Conservation (phyloP, 179 eudicot species). For the Silene vulgaris region DNA sequence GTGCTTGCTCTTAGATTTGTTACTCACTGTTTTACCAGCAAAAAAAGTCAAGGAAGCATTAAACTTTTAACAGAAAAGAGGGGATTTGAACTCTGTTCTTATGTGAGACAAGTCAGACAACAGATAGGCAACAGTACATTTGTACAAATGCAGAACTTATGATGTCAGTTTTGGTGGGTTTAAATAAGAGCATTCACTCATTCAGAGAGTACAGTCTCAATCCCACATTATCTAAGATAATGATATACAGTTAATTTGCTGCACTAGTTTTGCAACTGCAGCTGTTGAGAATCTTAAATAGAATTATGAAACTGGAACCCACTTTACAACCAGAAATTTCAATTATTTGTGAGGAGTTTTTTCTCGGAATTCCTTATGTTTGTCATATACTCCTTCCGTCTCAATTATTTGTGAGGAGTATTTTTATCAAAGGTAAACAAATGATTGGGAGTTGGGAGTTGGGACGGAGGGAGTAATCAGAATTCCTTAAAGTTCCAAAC, state of each 20-base stretch:
- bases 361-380: background rate
- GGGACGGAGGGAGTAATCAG: too few relatives aligned
- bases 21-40: background rate
- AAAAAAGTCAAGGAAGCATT: background rate
- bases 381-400: too few relatives aligned
- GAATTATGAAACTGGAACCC: conserved; percentile 18
- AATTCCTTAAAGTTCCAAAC: too few relatives aligned
- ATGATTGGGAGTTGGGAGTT: too few relatives aligned
- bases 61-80: background rate
- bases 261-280: conserved; percentile 17
- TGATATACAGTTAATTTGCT: background rate
- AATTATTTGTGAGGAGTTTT: too few relatives aligned
- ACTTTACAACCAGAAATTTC: background rate
- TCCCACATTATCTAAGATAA: background rate
- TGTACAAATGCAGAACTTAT: background rate
- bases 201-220: background rate
- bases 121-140: background rate
- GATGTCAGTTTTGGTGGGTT: background rate
- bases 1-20: background rate
- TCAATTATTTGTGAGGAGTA: too few relatives aligned
- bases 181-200: background rate
- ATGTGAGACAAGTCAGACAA: background rate
- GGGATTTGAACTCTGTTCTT: background rate
- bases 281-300: conserved; percentile 26
- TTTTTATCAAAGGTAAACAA: too few relatives aligned